phyloP scores from a whole-genome alignment of 805 yeast species.

The Candida vaughaniae region DNA sequence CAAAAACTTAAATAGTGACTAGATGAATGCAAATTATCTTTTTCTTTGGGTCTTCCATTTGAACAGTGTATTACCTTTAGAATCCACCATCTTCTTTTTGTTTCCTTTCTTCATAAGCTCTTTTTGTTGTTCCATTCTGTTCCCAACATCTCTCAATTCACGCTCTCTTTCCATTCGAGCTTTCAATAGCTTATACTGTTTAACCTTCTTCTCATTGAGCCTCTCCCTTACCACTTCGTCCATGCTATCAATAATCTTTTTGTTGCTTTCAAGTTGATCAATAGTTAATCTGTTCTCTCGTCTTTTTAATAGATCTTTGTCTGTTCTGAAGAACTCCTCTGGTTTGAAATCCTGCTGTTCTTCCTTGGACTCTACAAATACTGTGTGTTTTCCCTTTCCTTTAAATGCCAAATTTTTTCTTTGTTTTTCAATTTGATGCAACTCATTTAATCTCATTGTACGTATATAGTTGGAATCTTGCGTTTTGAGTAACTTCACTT shows the following conservation, averaged over 20 bases:
- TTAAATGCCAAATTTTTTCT: constrained; percentile 48
- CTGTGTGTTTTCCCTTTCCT: constrained; percentile 75
- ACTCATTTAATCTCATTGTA: constrained; percentile 70
- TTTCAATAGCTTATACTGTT: constrained; percentile 59
- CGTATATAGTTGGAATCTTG: constrained; percentile 88
- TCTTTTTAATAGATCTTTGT: constrained; percentile 55
- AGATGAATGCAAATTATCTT: constrained; percentile 34
- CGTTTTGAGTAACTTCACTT: constrained; percentile 78
- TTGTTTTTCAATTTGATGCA: constrained; percentile 59
- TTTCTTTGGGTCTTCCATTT: constrained; percentile 87
- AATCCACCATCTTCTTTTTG: constrained; percentile 69
- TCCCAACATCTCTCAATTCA: constrained; percentile 66
- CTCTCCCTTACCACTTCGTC: constrained; percentile 27
- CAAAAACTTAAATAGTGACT: constrained; percentile 49
- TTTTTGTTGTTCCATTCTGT: constrained; percentile 71
- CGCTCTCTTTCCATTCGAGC: constrained; percentile 67
- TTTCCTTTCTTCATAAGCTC: constrained; percentile 87
- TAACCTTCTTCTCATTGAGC: constrained; percentile 54
- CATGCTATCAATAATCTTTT: constrained; percentile 26
- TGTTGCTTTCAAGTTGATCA: constrained; percentile 53
- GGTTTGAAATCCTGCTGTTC: constrained; percentile 62
- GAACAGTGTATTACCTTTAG: constrained; percentile 66
- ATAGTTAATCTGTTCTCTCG: constrained; percentile 70
- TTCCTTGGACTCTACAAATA: constrained; percentile 69
- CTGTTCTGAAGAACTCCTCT: constrained; percentile 69